Evolutionary conservation across 345 rosid genomes (phyloP).

Genomic region (Citrus trifoliata): DNA sequence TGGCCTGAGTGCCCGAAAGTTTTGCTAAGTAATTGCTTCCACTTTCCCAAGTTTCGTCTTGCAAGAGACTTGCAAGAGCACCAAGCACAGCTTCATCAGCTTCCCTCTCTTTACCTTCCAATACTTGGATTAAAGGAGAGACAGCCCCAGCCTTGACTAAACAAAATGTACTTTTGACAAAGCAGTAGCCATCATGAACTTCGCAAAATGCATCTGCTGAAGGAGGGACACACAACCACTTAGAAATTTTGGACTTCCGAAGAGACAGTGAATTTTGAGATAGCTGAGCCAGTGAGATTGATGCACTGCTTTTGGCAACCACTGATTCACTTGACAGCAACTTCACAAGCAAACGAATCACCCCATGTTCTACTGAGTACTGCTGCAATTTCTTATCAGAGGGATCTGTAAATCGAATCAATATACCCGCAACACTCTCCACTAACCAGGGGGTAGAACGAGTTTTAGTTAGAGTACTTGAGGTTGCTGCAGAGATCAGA

Average conservation of each 20-base stretch:
- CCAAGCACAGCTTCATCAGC: conserved; percentile 53
- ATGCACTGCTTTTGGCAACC: conserved; percentile 48
- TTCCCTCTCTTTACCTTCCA: conserved; percentile 48
- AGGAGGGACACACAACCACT: conserved; percentile 46
- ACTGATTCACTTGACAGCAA: conserved; percentile 40
- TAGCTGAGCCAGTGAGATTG: conserved; percentile 56
- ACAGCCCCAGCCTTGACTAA: conserved; percentile 59
- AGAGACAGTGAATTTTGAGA: conserved; percentile 56
- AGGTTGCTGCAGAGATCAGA: conserved; percentile 35
- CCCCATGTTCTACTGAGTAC: conserved; percentile 46
- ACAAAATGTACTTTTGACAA: conserved; percentile 50
- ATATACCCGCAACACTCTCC: conserved; percentile 44
- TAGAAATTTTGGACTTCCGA: conserved; percentile 33
- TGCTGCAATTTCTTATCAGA: conserved; percentile 62
- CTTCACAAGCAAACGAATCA: conserved; percentile 54
- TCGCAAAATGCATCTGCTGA: conserved; percentile 40
- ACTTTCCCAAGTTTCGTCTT: conserved; percentile 54
- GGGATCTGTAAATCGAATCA: conserved; percentile 53
- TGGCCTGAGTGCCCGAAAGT: conserved; percentile 33
- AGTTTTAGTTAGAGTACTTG: conserved; percentile 19
- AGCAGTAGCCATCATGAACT: conserved; percentile 53
- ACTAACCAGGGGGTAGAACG: conserved; percentile 16
- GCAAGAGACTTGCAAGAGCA: conserved; percentile 54
- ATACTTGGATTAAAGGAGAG: conserved; percentile 36
- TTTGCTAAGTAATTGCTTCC: conserved; percentile 51